Evolutionary conservation across 2,329 filamentous ascomycete genomes (phyloP), one percentile per base, ranked within the genome.

Genomic region (Talaromyces sp.): DNA sequence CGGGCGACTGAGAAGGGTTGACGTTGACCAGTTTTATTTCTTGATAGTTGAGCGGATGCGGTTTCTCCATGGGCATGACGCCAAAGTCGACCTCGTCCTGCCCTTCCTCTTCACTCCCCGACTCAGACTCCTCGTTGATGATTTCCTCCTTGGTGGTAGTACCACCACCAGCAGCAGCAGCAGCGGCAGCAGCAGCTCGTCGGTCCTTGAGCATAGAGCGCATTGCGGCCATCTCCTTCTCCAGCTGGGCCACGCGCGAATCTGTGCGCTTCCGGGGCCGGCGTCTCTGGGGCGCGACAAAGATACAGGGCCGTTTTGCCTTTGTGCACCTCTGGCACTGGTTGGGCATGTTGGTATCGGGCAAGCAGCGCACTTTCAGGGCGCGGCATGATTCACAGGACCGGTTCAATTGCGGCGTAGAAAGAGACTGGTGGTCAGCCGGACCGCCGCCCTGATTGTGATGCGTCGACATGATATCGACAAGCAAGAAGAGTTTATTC

Each of bases 191-290:
- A 2, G 64, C 66, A 9, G 74, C 64, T 2, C 68, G 71, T 30
- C 52, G 61, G 56, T 69, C 72, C 59, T 74, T 74, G 23, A 75
- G 66, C 18, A 73, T 65, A 12, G 72, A 72, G 42, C 73, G 73
- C 73, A 75, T 75, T 61, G 72, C 68, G 9, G 72, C 71, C 73
- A 75, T 75, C 60, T 75, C 73, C 57, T 67, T 72, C 61, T 75
- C 73, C 42, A 75, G 56, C 58, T 75, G 73, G 6, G 73, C 73
- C 9, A 75, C 73, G 16, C 73, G 67, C 12, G 73, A 73, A 58
- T 75, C 73, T 2, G 73, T 75, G 40, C 73, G 68, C 61, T 75
- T 75, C 30, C 73, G 73, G 6, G 73, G 73, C 34, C 73, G 73
- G 30, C 73, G 70, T 57, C 71, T 68, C 59, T 75, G 73, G 30